Evolutionary conservation across 352 stramenopile genomes (phyloP).

Genomic region (Pythium aristosporum): DNA sequence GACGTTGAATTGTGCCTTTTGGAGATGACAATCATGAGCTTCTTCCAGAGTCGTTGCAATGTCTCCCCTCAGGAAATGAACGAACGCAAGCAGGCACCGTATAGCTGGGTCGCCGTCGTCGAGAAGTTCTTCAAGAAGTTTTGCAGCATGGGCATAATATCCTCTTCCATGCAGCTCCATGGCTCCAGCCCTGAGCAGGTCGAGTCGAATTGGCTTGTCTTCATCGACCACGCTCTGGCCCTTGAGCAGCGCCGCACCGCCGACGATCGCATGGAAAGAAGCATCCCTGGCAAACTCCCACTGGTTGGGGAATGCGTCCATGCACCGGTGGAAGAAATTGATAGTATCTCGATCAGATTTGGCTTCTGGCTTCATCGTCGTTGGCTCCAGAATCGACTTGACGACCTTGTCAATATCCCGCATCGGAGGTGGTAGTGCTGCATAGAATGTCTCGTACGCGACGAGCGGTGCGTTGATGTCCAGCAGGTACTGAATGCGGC

Average conservation of each 20-base stretch:
- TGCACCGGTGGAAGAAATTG: conserved; percentile 7
- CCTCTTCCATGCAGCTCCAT: conserved; percentile 12
- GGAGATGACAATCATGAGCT: background rate
- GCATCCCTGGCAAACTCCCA: conserved; percentile 14
- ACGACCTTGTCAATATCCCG: conserved; percentile 1
- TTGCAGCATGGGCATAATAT: conserved; percentile 14
- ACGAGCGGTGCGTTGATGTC: conserved; percentile 18
- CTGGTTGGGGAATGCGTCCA: background rate
- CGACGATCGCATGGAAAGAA: conserved; percentile 11
- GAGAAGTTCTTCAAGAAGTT: background rate
- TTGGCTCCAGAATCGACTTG: background rate
- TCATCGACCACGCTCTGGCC: background rate
- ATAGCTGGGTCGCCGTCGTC: background rate
- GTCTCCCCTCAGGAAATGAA: conserved; percentile 11
- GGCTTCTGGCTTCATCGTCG: background rate
- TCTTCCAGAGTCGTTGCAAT: background rate
- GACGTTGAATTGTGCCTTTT: conserved; percentile 9
- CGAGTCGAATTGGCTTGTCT: background rate
- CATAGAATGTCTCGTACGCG: conserved; percentile 18
- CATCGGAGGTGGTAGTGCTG: background rate
- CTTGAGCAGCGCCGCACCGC: conserved; percentile 1
- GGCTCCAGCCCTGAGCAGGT: background rate
- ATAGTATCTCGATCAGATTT: background rate
- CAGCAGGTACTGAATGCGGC: conserved; percentile 14
- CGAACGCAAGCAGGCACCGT: conserved; percentile 9